Evolutionary conservation across 1,284 basidiomycete species (phyloP), one percentile per base, ranked within the genome.

Genomic region (Apiotrichum veenhuisii): DNA sequence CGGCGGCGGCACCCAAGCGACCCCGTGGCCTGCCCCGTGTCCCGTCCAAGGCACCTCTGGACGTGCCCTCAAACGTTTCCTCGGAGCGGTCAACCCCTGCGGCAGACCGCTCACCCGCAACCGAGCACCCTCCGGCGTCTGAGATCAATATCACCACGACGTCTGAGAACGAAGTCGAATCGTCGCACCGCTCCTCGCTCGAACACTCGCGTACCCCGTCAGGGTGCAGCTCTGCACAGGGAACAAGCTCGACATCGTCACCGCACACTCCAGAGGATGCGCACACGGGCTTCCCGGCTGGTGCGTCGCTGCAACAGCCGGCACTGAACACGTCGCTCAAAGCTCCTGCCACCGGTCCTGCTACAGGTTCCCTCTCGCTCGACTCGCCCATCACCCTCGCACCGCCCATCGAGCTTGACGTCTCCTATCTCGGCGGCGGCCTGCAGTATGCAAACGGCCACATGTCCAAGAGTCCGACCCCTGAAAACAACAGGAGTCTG

Each of bases 191-290:
- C n/a, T 68, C 69, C 17, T 69, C 66, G 22, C 67, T 65, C 4
- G 70, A 71, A 50, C 72, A 74, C 52, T 67, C 63, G 22, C 63
- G 71, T n/a, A 73, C 75, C 1, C 69, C 71, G n/a, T 76, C 75
- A 0, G 66, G 69, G 22, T 66, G 69, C 3, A 69, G 69, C 22
- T 74, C 73, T 15, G 70, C 66, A 3, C 66, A 72, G 41, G 74
- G 72, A 23, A 70, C 72, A 4, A 61, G 67, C 23, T 72, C 74
- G 15, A 72, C 74, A 10, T 69, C 69, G 10, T 73, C 73, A 18
- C 76, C 75, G 2, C 63, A 59, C 3, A 74, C 74, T 2, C 71
- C 69, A 1, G 62, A 65, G n/a, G 65, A 69, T 47, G 65, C 57
- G 0, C 54, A 62, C 37, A 50, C 60, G 5, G 50, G 51, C 0